A percentile compares a stretch with the other conserved stretches of the same genome.
phyloP scores from a whole-genome alignment of 305 asterid genomes.

The Euphrasia arctica region DNA sequence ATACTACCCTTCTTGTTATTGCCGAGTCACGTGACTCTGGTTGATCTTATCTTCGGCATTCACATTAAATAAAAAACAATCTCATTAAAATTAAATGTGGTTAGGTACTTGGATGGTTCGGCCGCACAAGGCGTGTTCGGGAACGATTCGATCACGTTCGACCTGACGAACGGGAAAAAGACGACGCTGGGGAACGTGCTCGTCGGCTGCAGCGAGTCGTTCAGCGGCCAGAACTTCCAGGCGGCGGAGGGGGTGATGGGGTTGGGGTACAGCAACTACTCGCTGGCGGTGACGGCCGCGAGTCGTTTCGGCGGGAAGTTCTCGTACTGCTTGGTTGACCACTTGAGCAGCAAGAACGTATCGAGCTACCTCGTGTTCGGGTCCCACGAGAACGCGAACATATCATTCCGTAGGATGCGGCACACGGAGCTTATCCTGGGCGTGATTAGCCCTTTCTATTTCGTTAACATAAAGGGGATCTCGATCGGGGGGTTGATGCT shows the following conservation, averaged over 20 bases:
- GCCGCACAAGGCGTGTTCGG: constrained; percentile 43
- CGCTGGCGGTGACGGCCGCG: constrained; percentile 41
- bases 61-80: not conserved
- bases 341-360: constrained; percentile 41
- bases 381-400: constrained; percentile 17
- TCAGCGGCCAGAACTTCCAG: constrained; percentile 35
- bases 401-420: constrained; percentile 23
- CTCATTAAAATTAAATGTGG: not conserved
- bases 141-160: constrained; percentile 40
- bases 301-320: constrained; percentile 45
- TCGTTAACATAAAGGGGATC: constrained; percentile 44
- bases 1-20: not conserved
- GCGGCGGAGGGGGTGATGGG: constrained; percentile 54
- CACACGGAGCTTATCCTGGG: constrained; percentile 51
- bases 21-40: constrained; percentile 20
- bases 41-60: constrained; percentile 24
- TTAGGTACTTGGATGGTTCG: constrained; percentile 60
- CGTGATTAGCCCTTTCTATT: constrained; percentile 40
- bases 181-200: constrained; percentile 34
- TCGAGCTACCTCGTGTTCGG: constrained; percentile 54
- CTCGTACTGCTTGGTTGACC: constrained; percentile 64
- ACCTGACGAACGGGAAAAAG: constrained; percentile 30
- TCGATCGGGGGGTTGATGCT: constrained; percentile 41
- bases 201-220: constrained; percentile 45
- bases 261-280: constrained; percentile 49